Base-by-base conservation (phyloP, 768 basidiomycete genomes). In the Calocybe gangraenosa region DNA sequence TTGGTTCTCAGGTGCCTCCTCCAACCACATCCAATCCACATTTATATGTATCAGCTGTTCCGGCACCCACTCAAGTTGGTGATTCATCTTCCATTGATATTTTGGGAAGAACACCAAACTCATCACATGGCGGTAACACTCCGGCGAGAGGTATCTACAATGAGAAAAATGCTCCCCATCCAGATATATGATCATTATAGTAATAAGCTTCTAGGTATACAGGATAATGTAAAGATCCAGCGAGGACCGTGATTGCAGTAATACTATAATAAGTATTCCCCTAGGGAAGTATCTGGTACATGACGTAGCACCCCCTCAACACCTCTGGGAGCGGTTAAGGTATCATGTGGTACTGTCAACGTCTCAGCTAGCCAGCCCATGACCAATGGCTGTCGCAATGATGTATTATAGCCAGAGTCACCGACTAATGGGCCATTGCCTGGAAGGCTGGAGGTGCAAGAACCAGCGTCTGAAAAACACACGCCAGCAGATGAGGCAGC, bases 51-150 rank as follows among this genome's bases (percentile, higher is more conserved):
- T 13, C 54, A 32, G 22, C 42, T 36, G 44, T 20, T 28, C 18
- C 39, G 37, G 18, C 37, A 21, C 39, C 47, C 48, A 30, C 37
- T 51, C 57, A 33, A 40, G 41, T 55, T 25, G 52, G 59, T 42
- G 44, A 55, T 45, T 47, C 43, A 42, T 30, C 46, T 20, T 25
- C 52, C 30, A 46, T 53, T 46, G 69, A 64, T 56, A 58, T 53
- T 51, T 45, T 58, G 22, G 68, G 71, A 37, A 64, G 76, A 56
- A 83, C 81, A 14, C 82, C 81, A 0, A 77, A 67, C 46, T 82
- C 82, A 21, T 76, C 73, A 17, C 73, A 82, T 58, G 81, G 80
- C n/a, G 78, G 74, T 18, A 64, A 66, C 39, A 75, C 81, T 28
- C 80, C 81, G 18, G 63, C 66, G 18, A 60, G 58, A 51, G 56